Base-by-base conservation (phyloP, 306 rosid genomes). In the Glycine soja region DNA sequence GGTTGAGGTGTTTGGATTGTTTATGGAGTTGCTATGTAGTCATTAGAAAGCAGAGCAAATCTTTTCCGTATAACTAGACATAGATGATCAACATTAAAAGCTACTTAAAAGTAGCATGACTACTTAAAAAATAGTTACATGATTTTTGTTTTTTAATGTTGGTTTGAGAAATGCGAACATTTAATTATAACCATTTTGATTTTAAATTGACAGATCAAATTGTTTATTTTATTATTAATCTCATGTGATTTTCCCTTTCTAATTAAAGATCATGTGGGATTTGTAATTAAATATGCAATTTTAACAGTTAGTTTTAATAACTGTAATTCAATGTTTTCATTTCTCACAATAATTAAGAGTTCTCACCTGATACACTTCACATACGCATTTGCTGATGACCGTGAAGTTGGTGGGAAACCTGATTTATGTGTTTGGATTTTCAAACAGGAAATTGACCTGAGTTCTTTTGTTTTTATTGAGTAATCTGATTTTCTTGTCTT, bases 401-500 rank as follows among this genome's bases (percentile, higher is more conserved):
- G 24, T 7, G 12, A 8, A 8, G 38, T 58, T 9, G 8, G 3
- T 3, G 36, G 2, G 61, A 54, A 54, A 15, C 10, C 61, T 46
- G 58, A 38, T 42, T 76, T 70, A 69, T 36, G 42, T 62, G 53
- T 46, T 12, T 70, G 83, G 52, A 18, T 13, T 51, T 52, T 62
- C 24, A 9, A 0, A 13, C 61, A 12, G 82, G 56, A 59, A 30
- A 51, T 70, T 45, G 34, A 52, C 34, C 16, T 19, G 10, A 10
- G 15, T 34, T 45, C 32, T 61, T 18, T 56, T 70, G 24, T 64
- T 42, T 81, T 75, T 32, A 8, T 47, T 30, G 50, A 38, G 40
- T 40, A 66, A 54, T 45, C 30, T 65, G 4, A n/a, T 69, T 8
- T 59, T 58, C 30, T 11, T 13, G n/a, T 74, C 34, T 18, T 18